Evolutionary conservation across 345 rosid species (phyloP).

Genomic region (Sisymbrium altissimum): DNA sequence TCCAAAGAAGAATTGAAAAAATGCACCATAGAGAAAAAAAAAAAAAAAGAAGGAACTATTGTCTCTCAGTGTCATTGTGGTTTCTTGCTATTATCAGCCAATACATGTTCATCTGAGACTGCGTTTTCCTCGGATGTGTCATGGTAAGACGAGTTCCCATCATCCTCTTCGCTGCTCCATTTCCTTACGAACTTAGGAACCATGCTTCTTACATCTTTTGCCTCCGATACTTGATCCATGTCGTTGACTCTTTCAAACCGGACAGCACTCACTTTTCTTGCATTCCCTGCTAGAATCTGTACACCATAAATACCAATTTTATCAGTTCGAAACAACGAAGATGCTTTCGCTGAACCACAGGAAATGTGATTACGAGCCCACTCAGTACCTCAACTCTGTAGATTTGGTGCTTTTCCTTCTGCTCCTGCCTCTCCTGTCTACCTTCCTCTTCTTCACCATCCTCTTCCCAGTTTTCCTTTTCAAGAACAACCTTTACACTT

Average conservation of each 20-base stretch:
- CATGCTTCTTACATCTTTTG: conserved; percentile 63
- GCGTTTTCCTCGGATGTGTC: conserved; percentile 38
- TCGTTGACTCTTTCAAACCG: conserved; percentile 70
- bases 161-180: conserved; percentile 69
- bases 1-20: conserved; percentile 22
- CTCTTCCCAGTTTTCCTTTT: conserved; percentile 77
- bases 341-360: not conserved
- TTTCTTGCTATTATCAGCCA: conserved; percentile 47
- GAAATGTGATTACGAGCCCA: not conserved
- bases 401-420: conserved; percentile 63
- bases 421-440: conserved; percentile 63
- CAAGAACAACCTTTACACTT: conserved; percentile 68
- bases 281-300: conserved; percentile 95
- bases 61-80: conserved; percentile 12
- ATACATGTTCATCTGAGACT: conserved; percentile 45
- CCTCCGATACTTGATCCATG: conserved; percentile 47
- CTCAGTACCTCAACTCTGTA: conserved; percentile 79
- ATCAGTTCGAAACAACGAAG: conserved; percentile 7
- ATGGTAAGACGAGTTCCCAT: conserved; percentile 37
- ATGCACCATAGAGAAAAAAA: not conserved
- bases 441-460: conserved; percentile 53
- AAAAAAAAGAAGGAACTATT: not conserved
- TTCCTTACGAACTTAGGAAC: conserved; percentile 78
- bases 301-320: conserved; percentile 10
- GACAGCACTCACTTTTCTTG: conserved; percentile 92